These are phyloP conservation scores for Gossypium ekmanianum DNA, from an alignment of 345 rosid species.

Conservation along the genomic window DNA sequence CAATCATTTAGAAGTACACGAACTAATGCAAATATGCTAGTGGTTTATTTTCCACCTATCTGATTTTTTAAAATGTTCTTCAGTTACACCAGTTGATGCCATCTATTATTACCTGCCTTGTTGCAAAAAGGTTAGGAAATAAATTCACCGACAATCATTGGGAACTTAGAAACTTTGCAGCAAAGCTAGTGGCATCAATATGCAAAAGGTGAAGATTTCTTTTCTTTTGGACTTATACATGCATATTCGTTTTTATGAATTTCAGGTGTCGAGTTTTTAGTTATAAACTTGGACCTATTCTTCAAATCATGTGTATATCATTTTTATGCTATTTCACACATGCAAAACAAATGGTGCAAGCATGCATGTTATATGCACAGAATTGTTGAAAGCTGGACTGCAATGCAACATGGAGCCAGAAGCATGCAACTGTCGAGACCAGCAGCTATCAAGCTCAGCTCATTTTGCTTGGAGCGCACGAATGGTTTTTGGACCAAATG, in stretches of 20 bases:
- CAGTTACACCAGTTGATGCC: too few species aligned
- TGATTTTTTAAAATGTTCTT: not conserved
- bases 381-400: too few species aligned
- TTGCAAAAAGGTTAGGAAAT: too few species aligned
- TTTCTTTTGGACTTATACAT: not conserved
- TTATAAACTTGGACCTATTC: not conserved
- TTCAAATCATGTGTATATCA: not conserved
- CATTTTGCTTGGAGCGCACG: too few species aligned
- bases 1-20: too few species aligned
- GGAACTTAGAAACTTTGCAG: slow-evolving; percentile 38
- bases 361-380: not conserved
- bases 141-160: too few species aligned
- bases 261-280: not conserved
- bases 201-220: slow-evolving; percentile 55
- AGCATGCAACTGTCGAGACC: too few species aligned
- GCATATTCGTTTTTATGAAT: not conserved
- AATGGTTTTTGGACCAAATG: too few species aligned
- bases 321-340: not conserved
- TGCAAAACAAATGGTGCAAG: not conserved
- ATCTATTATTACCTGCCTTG: too few species aligned
- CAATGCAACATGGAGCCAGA: too few species aligned
- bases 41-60: slow-evolving; percentile 5
- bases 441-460: too few species aligned
- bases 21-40: not conserved
- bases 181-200: slow-evolving; percentile 56